Base-by-base conservation (phyloP, 2,329 filamentous ascomycete species). In the Claviceps arundinis region DNA sequence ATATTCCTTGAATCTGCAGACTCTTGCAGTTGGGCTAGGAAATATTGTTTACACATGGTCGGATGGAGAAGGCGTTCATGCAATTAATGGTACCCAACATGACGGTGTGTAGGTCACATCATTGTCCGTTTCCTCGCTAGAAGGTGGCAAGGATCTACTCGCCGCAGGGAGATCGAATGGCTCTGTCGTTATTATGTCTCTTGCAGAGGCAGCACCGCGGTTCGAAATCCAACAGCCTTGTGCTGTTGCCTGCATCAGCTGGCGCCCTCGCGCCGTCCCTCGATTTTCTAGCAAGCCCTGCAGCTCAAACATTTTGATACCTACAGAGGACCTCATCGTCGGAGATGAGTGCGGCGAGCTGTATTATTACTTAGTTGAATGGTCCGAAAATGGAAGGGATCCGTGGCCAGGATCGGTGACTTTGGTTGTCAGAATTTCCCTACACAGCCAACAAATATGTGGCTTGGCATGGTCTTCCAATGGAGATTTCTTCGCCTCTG, bases 301-400 rank as follows among this genome's bases (percentile, higher is more conserved):
- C 46, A 70, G 68, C 26, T 66, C 73, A 6, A 73, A 71, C 1
- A 63, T 73, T 13, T 66, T 72, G 1, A 82, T 87, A 2, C 65
- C 77, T 42, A 87, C 82, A 0, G 91, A 98, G 66, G 89, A 95
- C 58, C 74, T 98, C 14, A 75, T 95, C 0, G 83, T 95, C 5
- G 88, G 91, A 0, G 89, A 96, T 56, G 88, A 96, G 61, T 67
- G 73, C 37, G 93, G 93, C 0, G 82, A 83, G 52, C 72, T 97
- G 3, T 93, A 89, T 67, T 89, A 94, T 63, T 98, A 96, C 68
- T 79, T 85, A 1, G 74, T 98, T 8, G 90, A 97, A 65, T 97
- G 91, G 90, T 80, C 82, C 4, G 82, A 87, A 60, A 74, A 87
- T 7, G 67, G 70, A 50, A 70, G 71, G 5, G 79, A 85, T 62